These are phyloP conservation scores for Boechera stricta DNA, from an alignment of 345 rosid species.

Conservation along the genomic window DNA sequence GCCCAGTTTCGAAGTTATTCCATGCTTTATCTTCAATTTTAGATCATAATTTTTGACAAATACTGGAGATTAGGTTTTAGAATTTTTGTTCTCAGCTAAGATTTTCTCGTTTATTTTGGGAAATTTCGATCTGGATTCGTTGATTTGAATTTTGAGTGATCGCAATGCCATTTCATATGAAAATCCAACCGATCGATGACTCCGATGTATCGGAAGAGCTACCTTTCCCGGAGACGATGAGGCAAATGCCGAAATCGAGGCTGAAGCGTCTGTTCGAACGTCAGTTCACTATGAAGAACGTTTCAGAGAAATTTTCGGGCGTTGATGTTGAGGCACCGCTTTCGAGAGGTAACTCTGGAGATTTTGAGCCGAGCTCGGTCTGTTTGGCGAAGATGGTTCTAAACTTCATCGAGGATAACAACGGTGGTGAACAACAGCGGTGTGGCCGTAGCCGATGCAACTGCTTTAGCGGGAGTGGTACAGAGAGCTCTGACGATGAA, in stretches of 20 bases:
- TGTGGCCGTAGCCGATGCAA: slow-evolving; percentile 65
- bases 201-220: slow-evolving; percentile 48
- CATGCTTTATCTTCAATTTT: slow-evolving; percentile 51
- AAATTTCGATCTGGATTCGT: slow-evolving; percentile 31
- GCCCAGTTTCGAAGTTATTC: slow-evolving; percentile 73
- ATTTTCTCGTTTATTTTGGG: slow-evolving; percentile 26
- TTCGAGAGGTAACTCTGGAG: slow-evolving; percentile 53
- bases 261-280: slow-evolving; percentile 88
- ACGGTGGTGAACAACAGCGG: slow-evolving; percentile 46
- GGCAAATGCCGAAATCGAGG: slow-evolving; percentile 72
- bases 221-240: slow-evolving; percentile 52
- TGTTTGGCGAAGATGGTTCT: slow-evolving; percentile 80
- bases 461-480: slow-evolving; percentile 63
- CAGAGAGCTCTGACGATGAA: slow-evolving; percentile 81
- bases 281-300: slow-evolving; percentile 61
- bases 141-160: slow-evolving; percentile 20
- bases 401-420: slow-evolving; percentile 69
- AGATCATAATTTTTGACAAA: slow-evolving; percentile 34
- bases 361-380: slow-evolving; percentile 79
- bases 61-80: neutral
- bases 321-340: slow-evolving; percentile 40
- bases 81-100: slow-evolving; percentile 1
- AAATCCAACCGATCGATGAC: slow-evolving; percentile 84
- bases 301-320: slow-evolving; percentile 49
- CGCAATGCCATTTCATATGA: slow-evolving; percentile 64